A percentile compares a stretch with the other conserved stretches of the same genome.
Evolutionary conservation across 2,329 filamentous ascomycete species (phyloP).

Genomic region (Lachnellula suecica): DNA sequence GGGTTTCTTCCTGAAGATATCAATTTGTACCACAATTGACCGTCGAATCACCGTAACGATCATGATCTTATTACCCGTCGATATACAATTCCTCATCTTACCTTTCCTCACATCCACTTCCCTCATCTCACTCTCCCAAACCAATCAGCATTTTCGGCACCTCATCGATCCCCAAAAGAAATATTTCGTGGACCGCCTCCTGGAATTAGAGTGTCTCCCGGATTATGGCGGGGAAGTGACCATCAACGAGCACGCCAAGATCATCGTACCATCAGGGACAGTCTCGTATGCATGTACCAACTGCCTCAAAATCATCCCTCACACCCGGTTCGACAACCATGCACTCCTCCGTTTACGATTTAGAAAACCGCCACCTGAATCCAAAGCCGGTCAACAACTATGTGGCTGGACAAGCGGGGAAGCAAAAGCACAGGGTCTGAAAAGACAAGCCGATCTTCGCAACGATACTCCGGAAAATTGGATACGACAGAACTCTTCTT

Average conservation of each 20-base stretch:
- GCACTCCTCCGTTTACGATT: neutral
- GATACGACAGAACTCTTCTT: neutral
- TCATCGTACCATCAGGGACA: neutral
- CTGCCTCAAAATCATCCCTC: neutral
- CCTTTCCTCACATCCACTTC: neutral
- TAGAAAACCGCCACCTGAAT: neutral
- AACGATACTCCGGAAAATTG: neutral
- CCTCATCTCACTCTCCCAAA: neutral
- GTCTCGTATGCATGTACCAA: neutral
- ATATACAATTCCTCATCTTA: neutral
- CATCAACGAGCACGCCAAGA: neutral
- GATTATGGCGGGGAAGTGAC: neutral
- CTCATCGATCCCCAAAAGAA: neutral
- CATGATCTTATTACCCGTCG: neutral
- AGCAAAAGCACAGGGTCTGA: neutral
- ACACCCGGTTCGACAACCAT: neutral
- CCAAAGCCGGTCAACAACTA: neutral
- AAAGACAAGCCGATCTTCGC: neutral
- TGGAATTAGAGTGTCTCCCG: neutral
- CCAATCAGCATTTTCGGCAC: neutral
- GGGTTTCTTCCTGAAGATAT: too few relatives aligned
- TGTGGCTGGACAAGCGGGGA: neutral
- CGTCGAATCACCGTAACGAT: too few relatives aligned
- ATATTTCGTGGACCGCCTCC: neutral
- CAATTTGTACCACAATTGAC: too few relatives aligned